Conservation (phyloP, 2,329 filamentous ascomycete species). For the Diplocarpon rosae region DNA sequence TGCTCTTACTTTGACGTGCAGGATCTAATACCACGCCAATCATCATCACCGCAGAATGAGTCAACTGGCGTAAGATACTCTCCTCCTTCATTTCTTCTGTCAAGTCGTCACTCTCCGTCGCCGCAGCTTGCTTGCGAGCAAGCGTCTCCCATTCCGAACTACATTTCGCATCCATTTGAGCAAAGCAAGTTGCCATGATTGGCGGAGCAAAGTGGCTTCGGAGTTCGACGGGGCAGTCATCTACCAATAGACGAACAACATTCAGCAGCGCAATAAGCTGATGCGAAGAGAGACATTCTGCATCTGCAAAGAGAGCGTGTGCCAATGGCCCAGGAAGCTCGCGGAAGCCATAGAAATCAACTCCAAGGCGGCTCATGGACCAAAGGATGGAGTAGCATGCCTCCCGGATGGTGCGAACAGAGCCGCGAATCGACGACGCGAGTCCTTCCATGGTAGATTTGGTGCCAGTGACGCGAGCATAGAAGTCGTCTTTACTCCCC, state of each 20-base stretch:
- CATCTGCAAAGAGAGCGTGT: slow-evolving; percentile 72
- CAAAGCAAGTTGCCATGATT: slow-evolving; percentile 70
- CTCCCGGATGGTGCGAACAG: slow-evolving; percentile 81
- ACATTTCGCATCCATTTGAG: slow-evolving; percentile 79
- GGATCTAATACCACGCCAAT: slow-evolving; percentile 83
- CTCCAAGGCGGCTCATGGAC: slow-evolving; percentile 78
- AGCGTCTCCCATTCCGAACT: slow-evolving; percentile 77
- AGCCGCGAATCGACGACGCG: slow-evolving; percentile 82
- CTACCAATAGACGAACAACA: slow-evolving; percentile 76
- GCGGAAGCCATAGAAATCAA: slow-evolving; percentile 81
- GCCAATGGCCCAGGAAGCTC: slow-evolving; percentile 77
- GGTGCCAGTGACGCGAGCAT: slow-evolving; percentile 79
- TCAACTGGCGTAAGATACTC: slow-evolving; percentile 85
- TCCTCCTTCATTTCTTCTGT: slow-evolving; percentile 98
- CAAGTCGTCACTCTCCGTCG: slow-evolving; percentile 63
- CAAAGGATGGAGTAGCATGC: slow-evolving; percentile 90
- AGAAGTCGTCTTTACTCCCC: slow-evolving; percentile 94
- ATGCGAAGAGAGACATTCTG: slow-evolving; percentile 74
- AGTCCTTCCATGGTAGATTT: slow-evolving; percentile 86
- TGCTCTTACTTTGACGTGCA: slow-evolving; percentile 45
- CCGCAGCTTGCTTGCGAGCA: slow-evolving; percentile 47
- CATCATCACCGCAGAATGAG: slow-evolving; percentile 85
- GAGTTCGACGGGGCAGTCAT: slow-evolving; percentile 75
- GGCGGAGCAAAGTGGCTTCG: slow-evolving; percentile 75
- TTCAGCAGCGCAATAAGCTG: slow-evolving; percentile 91